These are phyloP conservation scores for Pouteria glomerata DNA, from an alignment of 148 eudicot genomes.

Conservation along the genomic window DNA sequence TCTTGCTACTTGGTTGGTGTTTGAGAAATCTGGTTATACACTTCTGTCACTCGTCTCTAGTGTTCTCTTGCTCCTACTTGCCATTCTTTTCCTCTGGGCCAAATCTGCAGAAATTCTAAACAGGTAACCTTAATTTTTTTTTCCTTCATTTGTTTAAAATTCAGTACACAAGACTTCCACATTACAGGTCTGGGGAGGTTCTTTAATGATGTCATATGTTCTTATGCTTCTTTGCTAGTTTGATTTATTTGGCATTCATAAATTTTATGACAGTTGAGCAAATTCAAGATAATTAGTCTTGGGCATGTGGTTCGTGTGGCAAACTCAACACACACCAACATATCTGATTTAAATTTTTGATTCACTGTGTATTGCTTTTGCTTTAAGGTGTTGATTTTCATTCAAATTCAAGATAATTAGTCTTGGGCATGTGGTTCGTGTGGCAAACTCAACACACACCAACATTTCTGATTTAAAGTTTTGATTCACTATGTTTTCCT, in stretches of 20 bases:
- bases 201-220: neutral
- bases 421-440: neutral
- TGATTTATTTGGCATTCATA: neutral
- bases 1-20: conserved; percentile 61
- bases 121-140: too few relatives aligned
- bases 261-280: neutral
- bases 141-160: too few relatives aligned
- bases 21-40: conserved; percentile 81
- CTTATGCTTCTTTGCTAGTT: neutral
- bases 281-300: too few relatives aligned
- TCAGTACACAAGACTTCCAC: too few relatives aligned
- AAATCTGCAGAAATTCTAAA: conserved; percentile 83
- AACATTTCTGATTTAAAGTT: neutral
- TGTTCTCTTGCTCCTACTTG: conserved; percentile 68
- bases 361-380: neutral
- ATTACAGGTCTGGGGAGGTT: too few relatives aligned
- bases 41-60: conserved; percentile 57
- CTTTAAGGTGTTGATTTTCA: neutral
- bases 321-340: neutral
- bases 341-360: neutral
- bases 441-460: neutral
- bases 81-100: conserved; percentile 83
- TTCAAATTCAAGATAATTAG: neutral
- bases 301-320: too few relatives aligned
- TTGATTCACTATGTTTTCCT: neutral